Percentiles rank a stretch among this genome's conserved stretches.
Evolutionary conservation across 306 rosid genomes (phyloP).

Genomic region (Quercus alba): DNA sequence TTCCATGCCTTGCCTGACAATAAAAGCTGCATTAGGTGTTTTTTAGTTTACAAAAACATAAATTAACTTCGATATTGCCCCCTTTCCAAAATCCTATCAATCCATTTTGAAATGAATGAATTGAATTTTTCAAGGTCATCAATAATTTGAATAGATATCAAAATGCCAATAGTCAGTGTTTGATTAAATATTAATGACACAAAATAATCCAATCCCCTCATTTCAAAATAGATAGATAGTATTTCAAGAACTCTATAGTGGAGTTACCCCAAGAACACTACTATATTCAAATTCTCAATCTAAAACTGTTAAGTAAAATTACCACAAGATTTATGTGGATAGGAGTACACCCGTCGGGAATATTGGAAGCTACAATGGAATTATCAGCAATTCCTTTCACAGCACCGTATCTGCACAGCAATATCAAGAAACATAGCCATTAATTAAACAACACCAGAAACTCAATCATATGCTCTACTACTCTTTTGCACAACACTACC

Average conservation of each 20-base stretch:
- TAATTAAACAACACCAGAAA: neutral
- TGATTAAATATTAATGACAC: too few species aligned
- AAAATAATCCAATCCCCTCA: too few species aligned
- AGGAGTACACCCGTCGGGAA: slow-evolving; percentile 73
- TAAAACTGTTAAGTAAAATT: slow-evolving; percentile 12
- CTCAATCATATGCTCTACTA: neutral
- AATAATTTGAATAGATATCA: too few species aligned
- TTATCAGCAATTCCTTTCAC: slow-evolving; percentile 42
- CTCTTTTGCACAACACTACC: too few species aligned
- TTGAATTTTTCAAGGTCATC: too few species aligned
- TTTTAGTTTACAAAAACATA: neutral
- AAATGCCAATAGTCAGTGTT: too few species aligned
- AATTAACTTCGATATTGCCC: neutral
- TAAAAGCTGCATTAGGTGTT: slow-evolving; percentile 13
- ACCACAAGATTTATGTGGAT: slow-evolving; percentile 94
- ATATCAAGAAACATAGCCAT: neutral
- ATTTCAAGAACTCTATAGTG: too few species aligned
- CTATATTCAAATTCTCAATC: neutral
- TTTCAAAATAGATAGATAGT: too few species aligned
- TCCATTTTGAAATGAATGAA: too few species aligned
- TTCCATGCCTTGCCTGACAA: slow-evolving; percentile 93
- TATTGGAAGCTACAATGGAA: slow-evolving; percentile 40
- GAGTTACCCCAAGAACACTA: too few species aligned
- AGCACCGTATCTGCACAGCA: slow-evolving; percentile 59
- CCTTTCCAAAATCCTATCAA: too few species aligned